Conservation (phyloP, 768 basidiomycete genomes). For the Kondoa subrosea region DNA sequence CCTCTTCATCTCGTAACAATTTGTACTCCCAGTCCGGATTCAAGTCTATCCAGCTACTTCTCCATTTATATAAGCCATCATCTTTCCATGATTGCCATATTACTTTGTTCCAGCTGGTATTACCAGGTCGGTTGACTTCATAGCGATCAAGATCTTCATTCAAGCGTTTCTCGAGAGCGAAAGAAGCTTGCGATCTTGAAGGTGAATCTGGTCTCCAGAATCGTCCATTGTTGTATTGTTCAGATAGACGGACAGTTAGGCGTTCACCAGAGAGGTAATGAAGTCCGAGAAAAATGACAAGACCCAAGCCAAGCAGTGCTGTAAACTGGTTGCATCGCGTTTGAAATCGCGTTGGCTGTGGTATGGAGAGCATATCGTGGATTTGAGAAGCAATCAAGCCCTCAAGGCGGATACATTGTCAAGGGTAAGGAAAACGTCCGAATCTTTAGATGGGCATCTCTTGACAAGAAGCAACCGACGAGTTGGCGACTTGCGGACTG, state of each 20-base stretch:
- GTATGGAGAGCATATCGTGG: too few species aligned
- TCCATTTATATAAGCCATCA: background rate
- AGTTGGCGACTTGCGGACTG: too few species aligned
- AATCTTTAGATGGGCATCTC: too few species aligned
- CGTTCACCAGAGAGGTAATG: background rate
- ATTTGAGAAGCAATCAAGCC: too few species aligned
- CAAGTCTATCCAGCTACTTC: background rate
- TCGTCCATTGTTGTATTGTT: background rate
- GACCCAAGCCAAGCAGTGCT: background rate
- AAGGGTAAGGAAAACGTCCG: too few species aligned
- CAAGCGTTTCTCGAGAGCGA: background rate
- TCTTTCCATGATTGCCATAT: slow-evolving; percentile 7
- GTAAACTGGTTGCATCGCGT: background rate
- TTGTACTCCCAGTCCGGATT: slow-evolving; percentile 6
- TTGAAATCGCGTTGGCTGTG: background rate
- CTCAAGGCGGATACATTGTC: too few species aligned
- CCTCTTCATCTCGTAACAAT: slow-evolving; percentile 1
- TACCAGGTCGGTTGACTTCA: background rate
- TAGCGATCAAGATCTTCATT: background rate
- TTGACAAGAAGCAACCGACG: too few species aligned
- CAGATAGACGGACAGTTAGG: background rate
- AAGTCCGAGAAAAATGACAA: background rate
- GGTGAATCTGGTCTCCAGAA: background rate
- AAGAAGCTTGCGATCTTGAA: background rate
- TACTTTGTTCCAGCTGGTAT: background rate